Evolutionary conservation across 345 rosid genomes (phyloP).

Genomic region (Gossypium longicalyx): DNA sequence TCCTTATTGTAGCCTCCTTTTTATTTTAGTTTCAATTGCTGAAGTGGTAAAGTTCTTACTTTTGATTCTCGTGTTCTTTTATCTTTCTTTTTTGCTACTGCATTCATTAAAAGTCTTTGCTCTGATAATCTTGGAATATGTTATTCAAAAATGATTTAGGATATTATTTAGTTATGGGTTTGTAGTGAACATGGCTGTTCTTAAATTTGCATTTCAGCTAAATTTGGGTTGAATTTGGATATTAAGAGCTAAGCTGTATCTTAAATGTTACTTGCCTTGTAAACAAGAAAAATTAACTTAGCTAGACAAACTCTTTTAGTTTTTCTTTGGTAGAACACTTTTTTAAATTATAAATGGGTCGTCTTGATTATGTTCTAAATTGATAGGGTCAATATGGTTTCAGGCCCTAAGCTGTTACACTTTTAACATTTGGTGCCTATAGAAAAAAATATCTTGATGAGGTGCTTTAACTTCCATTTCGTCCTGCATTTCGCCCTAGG

Average conservation of each 20-base stretch:
- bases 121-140: conserved; percentile 2
- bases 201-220: not conserved
- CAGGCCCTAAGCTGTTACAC: too few species aligned
- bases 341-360: not conserved
- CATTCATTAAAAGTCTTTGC: not conserved
- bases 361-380: too few species aligned
- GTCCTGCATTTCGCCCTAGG: too few species aligned
- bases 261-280: not conserved
- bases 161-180: not conserved
- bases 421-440: too few species aligned
- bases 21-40: not conserved
- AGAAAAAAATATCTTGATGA: too few species aligned
- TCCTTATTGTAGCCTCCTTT: not conserved
- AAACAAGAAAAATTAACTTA: not conserved
- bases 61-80: not conserved
- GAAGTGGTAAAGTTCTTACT: conserved; percentile 1
- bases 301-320: not conserved
- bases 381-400: too few species aligned
- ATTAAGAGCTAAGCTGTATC: not conserved
- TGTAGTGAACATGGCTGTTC: not conserved
- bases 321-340: too few species aligned
- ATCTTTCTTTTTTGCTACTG: not conserved
- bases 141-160: not conserved
- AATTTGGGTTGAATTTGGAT: not conserved
- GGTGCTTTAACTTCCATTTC: too few species aligned